Evolutionary conservation across 495 filamentous ascomycete species (phyloP).

Genomic region (Penicillium daleae): DNA sequence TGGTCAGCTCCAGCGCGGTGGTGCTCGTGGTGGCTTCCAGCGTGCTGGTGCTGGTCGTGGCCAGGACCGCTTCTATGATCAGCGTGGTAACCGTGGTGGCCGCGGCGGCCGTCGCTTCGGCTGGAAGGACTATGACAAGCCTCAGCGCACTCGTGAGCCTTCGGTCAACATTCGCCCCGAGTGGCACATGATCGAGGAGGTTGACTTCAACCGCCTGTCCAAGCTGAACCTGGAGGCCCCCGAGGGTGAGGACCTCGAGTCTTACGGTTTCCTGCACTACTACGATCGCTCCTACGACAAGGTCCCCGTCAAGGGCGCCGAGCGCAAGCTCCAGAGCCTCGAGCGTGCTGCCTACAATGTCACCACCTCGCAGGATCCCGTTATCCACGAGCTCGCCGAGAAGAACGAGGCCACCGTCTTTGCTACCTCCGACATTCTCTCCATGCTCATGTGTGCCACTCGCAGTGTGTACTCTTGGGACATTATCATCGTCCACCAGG

Average conservation of each 20-base stretch:
- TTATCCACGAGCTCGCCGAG: conserved; percentile 95
- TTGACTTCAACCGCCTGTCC: conserved; percentile 91
- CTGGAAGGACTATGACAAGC: conserved; percentile 99
- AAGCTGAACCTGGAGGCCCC: conserved; percentile 95
- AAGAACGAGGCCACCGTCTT: conserved; percentile 98
- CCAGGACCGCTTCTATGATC: conserved; percentile 65
- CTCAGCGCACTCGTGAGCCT: conserved; percentile 90
- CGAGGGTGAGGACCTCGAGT: conserved; percentile 91
- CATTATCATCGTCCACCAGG: conserved; percentile 85
- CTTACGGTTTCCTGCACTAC: conserved; percentile 96
- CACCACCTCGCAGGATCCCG: conserved; percentile 90
- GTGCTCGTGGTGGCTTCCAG: conserved; percentile 66
- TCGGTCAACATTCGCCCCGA: conserved; percentile 92
- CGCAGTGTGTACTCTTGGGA: conserved; percentile 98
- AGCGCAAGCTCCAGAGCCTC: conserved; percentile 82
- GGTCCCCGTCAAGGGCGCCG: conserved; percentile 80
- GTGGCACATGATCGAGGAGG: conserved; percentile 96
- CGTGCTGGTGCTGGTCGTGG: conserved; percentile 69
- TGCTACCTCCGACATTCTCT: conserved; percentile 93
- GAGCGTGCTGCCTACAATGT: conserved; percentile 98
- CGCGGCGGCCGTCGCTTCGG: conserved; percentile 82
- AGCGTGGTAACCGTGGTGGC: conserved; percentile 58
- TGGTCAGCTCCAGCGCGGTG: conserved; percentile 47
- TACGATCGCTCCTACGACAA: conserved; percentile 96
- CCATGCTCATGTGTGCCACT: conserved; percentile 98